Evolutionary conservation across 208 protist species (phyloP).

Genomic region (Trypanosoma platydactyli): DNA sequence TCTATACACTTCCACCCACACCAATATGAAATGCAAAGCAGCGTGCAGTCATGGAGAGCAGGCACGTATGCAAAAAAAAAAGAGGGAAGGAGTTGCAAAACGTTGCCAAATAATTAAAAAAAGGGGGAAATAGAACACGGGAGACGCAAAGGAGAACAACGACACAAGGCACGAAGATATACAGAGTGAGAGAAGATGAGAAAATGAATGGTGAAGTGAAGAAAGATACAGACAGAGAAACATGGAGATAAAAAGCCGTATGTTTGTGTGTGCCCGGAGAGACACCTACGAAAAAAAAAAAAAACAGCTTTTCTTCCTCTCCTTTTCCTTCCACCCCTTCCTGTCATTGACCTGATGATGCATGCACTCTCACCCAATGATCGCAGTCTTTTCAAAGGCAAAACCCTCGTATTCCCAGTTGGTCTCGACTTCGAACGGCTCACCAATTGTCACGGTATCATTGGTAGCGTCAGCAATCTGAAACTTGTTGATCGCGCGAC

Average conservation of each 20-base stretch:
- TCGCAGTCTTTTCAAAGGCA: conserved; percentile 83
- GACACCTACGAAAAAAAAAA: conserved; percentile 21
- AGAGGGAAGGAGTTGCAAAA: neutral
- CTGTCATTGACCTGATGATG: neutral
- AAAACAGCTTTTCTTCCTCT: neutral
- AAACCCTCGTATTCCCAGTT: conserved; percentile 93
- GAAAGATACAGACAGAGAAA: too few relatives aligned
- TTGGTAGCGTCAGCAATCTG: conserved; percentile 84
- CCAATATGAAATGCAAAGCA: neutral
- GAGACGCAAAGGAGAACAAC: conserved; percentile 4
- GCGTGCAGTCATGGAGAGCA: too few relatives aligned
- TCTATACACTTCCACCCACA: neutral
- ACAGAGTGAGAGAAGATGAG: neutral
- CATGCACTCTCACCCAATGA: conserved; percentile 56
- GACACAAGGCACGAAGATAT: neutral
- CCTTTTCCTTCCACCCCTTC: neutral
- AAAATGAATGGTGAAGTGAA: conserved; percentile 4
- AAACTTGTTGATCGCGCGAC: conserved; percentile 95
- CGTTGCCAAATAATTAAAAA: conserved; percentile 13
- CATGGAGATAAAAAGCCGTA: too few relatives aligned
- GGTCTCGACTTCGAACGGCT: conserved; percentile 93
- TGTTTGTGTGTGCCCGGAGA: neutral
- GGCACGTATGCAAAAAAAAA: neutral
- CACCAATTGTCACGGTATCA: conserved; percentile 75
- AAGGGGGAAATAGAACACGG: conserved; percentile 12